These are phyloP conservation scores for Colletotrichum musae DNA, from an alignment of 2,329 filamentous ascomycete genomes.

Conservation along the genomic window DNA sequence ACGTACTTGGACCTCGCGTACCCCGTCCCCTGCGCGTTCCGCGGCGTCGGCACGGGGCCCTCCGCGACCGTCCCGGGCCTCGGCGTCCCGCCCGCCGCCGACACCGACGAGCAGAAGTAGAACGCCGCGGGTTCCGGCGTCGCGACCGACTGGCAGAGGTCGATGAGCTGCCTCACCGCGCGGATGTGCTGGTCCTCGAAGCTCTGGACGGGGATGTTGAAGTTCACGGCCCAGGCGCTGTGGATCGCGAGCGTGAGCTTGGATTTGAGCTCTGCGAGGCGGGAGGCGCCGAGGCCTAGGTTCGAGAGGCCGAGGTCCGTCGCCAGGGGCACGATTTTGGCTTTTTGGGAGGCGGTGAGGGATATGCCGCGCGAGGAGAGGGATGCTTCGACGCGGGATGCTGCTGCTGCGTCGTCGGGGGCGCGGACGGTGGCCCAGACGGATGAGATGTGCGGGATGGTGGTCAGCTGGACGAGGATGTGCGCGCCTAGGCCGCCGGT, in stretches of 20 bases:
- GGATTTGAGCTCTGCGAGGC: slow-evolving; percentile 46
- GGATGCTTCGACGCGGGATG: slow-evolving; percentile 47
- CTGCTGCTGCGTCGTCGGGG: slow-evolving; percentile 49
- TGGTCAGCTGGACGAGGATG: slow-evolving; percentile 69
- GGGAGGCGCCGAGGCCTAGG: slow-evolving; percentile 54
- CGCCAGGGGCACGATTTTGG: slow-evolving; percentile 55
- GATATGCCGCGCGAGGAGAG: slow-evolving; percentile 50
- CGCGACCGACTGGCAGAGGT: slow-evolving; percentile 52
- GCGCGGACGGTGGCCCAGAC: slow-evolving; percentile 66
- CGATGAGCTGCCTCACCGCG: slow-evolving; percentile 45
- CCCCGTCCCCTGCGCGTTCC: slow-evolving; percentile 62
- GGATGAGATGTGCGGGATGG: slow-evolving; percentile 67
- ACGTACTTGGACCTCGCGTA: slow-evolving; percentile 65
- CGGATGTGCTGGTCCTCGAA: slow-evolving; percentile 48
- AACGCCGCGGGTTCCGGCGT: slow-evolving; percentile 20
- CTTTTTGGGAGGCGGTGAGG: slow-evolving; percentile 39
- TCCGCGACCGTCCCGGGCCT: slow-evolving; percentile 14
- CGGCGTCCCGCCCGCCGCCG: slow-evolving; percentile 1
- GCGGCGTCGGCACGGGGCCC: slow-evolving; percentile 43
- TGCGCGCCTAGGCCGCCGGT: slow-evolving; percentile 74
- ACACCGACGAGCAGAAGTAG: slow-evolving; percentile 31
- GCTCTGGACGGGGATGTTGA: slow-evolving; percentile 39
- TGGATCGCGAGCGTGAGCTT: slow-evolving; percentile 47
- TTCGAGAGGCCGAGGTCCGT: slow-evolving; percentile 56
- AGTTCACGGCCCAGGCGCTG: slow-evolving; percentile 44